Evolutionary conservation across 2,329 filamentous ascomycete species (phyloP).

Genomic region (Sclerotinia borealis): DNA sequence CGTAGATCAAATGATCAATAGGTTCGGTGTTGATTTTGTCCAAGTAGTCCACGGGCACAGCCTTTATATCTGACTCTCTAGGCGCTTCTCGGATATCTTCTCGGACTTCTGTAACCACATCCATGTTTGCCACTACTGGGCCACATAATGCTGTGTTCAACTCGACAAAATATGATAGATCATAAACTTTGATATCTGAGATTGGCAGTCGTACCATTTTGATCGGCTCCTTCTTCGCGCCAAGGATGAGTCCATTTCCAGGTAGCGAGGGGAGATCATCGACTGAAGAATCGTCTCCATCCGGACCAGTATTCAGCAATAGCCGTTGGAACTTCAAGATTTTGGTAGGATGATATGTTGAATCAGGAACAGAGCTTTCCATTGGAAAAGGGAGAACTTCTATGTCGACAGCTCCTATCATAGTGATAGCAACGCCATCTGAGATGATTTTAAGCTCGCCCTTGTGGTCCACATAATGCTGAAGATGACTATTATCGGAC

Average conservation of each 20-base stretch:
- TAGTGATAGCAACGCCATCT: neutral
- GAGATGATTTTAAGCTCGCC: neutral
- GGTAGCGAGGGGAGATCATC: neutral
- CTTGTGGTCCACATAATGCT: neutral
- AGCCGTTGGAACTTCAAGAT: neutral
- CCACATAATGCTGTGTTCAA: neutral
- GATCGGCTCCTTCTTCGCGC: neutral
- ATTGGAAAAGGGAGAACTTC: neutral
- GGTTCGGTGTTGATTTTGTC: neutral
- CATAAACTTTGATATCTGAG: neutral
- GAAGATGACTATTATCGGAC: neutral
- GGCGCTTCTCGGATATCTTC: neutral
- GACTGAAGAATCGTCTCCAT: neutral
- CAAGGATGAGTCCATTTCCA: neutral
- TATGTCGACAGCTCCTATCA: neutral
- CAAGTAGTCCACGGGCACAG: neutral
- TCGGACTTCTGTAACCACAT: neutral
- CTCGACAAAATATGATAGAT: neutral
- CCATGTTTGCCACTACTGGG: no score
- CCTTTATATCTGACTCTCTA: neutral
- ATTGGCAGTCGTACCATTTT: neutral
- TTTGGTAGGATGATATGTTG: neutral
- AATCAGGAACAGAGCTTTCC: neutral
- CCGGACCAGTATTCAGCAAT: neutral
- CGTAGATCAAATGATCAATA: slow-evolving; percentile 1